Conservation (phyloP, 1,284 basidiomycete species). For the Uromyces viciae-fabae region DNA sequence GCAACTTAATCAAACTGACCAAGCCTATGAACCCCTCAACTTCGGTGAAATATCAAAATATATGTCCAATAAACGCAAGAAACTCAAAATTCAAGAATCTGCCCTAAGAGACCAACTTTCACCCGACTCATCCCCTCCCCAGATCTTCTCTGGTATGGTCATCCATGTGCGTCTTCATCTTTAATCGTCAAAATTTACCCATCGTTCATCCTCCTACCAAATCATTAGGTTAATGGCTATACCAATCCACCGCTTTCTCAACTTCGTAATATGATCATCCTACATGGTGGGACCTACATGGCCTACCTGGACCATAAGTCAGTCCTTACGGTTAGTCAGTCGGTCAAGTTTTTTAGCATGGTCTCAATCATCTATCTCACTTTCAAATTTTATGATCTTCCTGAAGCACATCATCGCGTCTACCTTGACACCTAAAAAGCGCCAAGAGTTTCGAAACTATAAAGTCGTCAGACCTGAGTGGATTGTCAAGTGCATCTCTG, state of each 20-base stretch:
- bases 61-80: constrained; percentile 81
- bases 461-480: constrained; percentile 83
- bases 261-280: constrained; percentile 71
- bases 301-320: constrained; percentile 77
- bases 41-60: constrained; percentile 84
- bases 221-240: constrained; percentile 74
- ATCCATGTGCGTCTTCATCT: constrained; percentile 65
- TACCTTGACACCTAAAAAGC: constrained; percentile 81
- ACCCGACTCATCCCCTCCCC: constrained; percentile 54
- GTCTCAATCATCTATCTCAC: constrained; percentile 18
- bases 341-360: constrained; percentile 13
- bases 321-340: constrained; percentile 62
- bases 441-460: constrained; percentile 79
- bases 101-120: constrained; percentile 47
- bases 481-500: constrained; percentile 71
- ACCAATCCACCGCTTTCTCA: constrained; percentile 83
- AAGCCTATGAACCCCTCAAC: constrained; percentile 66
- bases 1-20: not conserved
- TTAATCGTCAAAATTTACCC: not conserved
- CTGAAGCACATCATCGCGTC: constrained; percentile 75
- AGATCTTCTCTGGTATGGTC: constrained; percentile 68
- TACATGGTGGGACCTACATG: constrained; percentile 77
- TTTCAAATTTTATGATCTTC: constrained; percentile 47
- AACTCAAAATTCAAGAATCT: constrained; percentile 59
- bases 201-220: not conserved